Percentiles rank a stretch among this genome's conserved stretches.
phyloP scores from a whole-genome alignment of 495 filamentous ascomycete genomes.

The Xylaria flabelliformis region DNA sequence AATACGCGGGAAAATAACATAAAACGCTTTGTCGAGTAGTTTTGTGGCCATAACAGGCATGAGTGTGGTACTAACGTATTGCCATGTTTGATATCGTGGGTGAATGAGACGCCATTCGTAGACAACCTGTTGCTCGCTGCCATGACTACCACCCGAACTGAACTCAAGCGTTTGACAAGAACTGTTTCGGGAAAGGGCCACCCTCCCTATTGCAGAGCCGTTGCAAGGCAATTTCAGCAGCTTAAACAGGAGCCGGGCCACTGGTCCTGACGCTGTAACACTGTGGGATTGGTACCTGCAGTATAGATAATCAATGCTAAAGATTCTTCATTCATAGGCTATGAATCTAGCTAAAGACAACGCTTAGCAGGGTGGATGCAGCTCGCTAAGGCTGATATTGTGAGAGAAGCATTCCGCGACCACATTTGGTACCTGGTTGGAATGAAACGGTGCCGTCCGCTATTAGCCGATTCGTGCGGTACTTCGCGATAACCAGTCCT shows the following conservation, averaged over 20 bases:
- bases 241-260: slow-evolving; percentile 79
- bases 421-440: slow-evolving; percentile 81
- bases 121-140: background rate
- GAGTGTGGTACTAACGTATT: background rate
- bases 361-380: slow-evolving; percentile 73
- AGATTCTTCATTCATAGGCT: slow-evolving; percentile 73
- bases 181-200: background rate
- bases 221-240: slow-evolving; percentile 66
- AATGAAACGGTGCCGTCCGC: slow-evolving; percentile 72
- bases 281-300: slow-evolving; percentile 74
- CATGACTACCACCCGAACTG: background rate
- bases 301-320: slow-evolving; percentile 58
- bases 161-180: background rate
- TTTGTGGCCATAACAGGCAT: background rate
- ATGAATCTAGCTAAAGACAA: slow-evolving; percentile 72
- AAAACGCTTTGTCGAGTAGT: background rate
- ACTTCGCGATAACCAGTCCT: slow-evolving; percentile 69
- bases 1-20: background rate
- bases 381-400: slow-evolving; percentile 73
- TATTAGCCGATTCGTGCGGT: slow-evolving; percentile 80
- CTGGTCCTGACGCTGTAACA: slow-evolving; percentile 67
- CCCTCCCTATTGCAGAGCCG: background rate
- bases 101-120: background rate
- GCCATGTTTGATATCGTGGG: background rate
- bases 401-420: slow-evolving; percentile 75